A percentile compares a stretch with the other conserved stretches of the same genome.
Evolutionary conservation across 495 filamentous ascomycete genomes (phyloP).

Genomic region (Trichocladium uniseriatum): DNA sequence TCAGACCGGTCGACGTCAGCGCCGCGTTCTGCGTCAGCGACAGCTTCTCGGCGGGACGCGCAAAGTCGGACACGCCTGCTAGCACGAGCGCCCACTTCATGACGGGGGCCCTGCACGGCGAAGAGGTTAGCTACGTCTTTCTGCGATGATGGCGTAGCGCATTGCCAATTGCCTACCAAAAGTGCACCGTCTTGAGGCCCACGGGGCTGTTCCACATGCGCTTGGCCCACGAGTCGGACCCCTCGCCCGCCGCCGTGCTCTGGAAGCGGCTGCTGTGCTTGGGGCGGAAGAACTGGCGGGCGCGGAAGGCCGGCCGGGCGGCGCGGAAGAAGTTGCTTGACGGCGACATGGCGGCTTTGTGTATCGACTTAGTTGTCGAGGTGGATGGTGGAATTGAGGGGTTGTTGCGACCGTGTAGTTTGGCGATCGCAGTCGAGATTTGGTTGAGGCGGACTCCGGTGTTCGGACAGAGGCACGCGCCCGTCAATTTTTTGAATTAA

Average conservation of each 20-base stretch:
- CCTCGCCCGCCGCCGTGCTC: slow-evolving; percentile 46
- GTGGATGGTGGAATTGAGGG: too few relatives aligned
- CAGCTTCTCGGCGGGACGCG: slow-evolving; percentile 83
- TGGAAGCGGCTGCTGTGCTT: slow-evolving; percentile 53
- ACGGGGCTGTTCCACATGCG: slow-evolving; percentile 79
- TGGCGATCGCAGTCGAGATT: neutral
- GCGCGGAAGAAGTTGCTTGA: slow-evolving; percentile 39
- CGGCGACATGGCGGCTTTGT: slow-evolving; percentile 26
- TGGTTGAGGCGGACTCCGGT: slow-evolving; percentile 1
- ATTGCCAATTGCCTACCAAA: slow-evolving; percentile 51
- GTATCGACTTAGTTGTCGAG: too few relatives aligned
- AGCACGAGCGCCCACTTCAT: slow-evolving; percentile 97
- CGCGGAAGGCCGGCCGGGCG: slow-evolving; percentile 40
- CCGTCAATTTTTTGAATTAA: neutral
- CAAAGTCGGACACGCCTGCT: slow-evolving; percentile 84
- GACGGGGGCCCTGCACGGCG: slow-evolving; percentile 88
- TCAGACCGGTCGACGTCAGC: slow-evolving; percentile 77
- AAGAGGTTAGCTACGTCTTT: too few relatives aligned
- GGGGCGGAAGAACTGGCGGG: slow-evolving; percentile 42
- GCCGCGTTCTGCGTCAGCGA: slow-evolving; percentile 86
- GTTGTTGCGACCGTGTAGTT: neutral
- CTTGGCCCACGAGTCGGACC: slow-evolving; percentile 51
- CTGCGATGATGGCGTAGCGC: too few relatives aligned
- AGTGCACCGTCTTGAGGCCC: slow-evolving; percentile 93
- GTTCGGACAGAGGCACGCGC: neutral